Base-by-base conservation (phyloP, 495 filamentous ascomycete genomes). In the Podospora pseudoanserina region DNA sequence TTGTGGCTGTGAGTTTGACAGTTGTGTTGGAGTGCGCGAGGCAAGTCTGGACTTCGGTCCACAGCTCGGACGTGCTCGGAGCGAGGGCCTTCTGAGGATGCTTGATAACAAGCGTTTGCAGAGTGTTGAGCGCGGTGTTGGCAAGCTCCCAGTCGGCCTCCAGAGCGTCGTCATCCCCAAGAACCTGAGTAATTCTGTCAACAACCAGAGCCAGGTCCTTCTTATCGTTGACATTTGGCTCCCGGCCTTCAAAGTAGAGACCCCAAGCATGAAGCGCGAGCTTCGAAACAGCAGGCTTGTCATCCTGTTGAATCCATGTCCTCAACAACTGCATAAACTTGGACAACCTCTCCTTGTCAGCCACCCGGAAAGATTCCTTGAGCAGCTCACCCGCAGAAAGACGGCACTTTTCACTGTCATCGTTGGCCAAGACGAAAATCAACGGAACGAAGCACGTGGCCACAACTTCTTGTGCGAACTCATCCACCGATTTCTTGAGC, bases 401-500 rank as follows among this genome's bases (percentile, higher is more conserved):
- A 27, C 91, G 89, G 76, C 95, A 99, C 67, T 92, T 90, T 13
- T 87, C 82, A 44, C 91, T 91, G 34, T 97, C 91, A 69, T 99
- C 95, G 68, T 97, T 97, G 59, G 89, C 86, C 73, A 97, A 85
- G 19, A 91, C 87, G 76, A 96, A 88, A 23, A 97, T 87, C 19
- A 99, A 77, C 0, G 94, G 93, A 19, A 94, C 82, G 79, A 97
- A 97, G 77, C 94, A 92, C 15, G 87, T 91, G 28, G 84, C 86
- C 4, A 93, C 80, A 39, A 97, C 86, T 65, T 97, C 90, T 74
- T 96, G 92, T 5, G 92, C 85, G 53, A 94, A 83, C 34, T 93
- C 89, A 20, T 91, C 86, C 6, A 89, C 88, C 7, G 92, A 87
- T 77, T 97, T 98, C 30, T 88, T 88, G 19, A 97, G 79, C 18